Base-by-base conservation (phyloP, 257 asterid genomes). In the Thymus mandschuricus region DNA sequence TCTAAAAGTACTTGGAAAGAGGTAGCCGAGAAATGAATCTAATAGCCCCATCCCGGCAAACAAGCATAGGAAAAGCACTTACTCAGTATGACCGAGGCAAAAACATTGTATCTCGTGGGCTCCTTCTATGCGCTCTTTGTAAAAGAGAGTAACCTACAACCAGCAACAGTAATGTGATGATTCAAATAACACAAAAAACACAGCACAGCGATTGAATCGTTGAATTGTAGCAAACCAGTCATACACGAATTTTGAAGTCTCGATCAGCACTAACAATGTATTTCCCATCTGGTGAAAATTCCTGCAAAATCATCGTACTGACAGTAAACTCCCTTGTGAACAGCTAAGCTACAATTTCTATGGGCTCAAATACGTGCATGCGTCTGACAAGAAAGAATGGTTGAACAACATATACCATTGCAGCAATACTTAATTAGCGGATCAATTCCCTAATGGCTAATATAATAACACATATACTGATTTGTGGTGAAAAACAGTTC, bases 41-140 rank as follows among this genome's bases (percentile, higher is more conserved):
- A 44, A 33, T 60, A 54, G 57, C 41, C 33, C 66, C 75, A 63
- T 50, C 44, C 10, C 5, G 33, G 45, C 1, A 29, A 74, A 64
- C 31, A 64, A 38, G 57, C 58, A 21, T 8, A 52, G 35, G 44
- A 52, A 78, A 69, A 64, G 60, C 43, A 78, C 95, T 84, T 78
- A 90, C 98, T 87, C 97, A 44, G 96, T 87, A 83, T 95, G 99
- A 71, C 96, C 96, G 60, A 95, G 96, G 82, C 99, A 95, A 84
- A 89, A 92, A 43, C 90, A 83, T 30, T 89, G 96, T 72, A 95
- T 92, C 81, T 88, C 98, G 71, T 88, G 97, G 63, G 91, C 90
- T 69, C 98, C 98, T 76, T 82, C 69, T 64, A 89, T 65, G 28
- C 96, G 96, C 51, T 88, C 85, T 54, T 81, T 82, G 43, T 96